Evolutionary conservation across 306 rosid genomes (phyloP).

Genomic region (Fragaria iinumae): DNA sequence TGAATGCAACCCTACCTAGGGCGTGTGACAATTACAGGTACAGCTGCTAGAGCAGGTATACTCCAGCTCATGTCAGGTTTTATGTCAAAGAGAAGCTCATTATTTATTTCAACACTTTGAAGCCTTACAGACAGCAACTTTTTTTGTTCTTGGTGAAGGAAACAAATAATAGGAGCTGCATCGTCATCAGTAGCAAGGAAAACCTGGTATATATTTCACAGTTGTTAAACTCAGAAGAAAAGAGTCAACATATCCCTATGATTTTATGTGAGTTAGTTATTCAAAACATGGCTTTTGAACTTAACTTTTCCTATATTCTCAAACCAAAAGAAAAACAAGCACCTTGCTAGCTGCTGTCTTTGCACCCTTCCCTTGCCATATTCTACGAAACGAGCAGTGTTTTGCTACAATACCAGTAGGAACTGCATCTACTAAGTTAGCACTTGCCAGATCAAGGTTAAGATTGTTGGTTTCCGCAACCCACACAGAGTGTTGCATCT

Average conservation of each 20-base stretch:
- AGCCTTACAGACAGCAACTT: conserved; percentile 76
- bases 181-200: conserved; percentile 83
- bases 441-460: conserved; percentile 49
- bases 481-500: conserved; percentile 97
- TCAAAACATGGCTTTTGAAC: background rate
- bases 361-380: conserved; percentile 99
- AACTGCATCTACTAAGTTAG: conserved; percentile 48
- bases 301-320: no score
- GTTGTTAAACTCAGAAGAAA: conserved; percentile 27
- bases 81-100: conserved; percentile 74
- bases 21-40: conserved; percentile 78
- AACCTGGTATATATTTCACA: conserved; percentile 53
- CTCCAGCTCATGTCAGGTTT: conserved; percentile 99
- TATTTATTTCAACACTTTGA: conserved; percentile 81
- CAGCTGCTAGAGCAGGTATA: conserved; percentile 80
- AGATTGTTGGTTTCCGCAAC: conserved; percentile 66
- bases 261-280: background rate
- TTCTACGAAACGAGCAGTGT: conserved; percentile 68
- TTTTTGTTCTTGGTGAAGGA: conserved; percentile 89
- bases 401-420: conserved; percentile 61
- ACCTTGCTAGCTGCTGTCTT: conserved; percentile 88
- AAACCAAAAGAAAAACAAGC: conserved; percentile 12
- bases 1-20: conserved; percentile 54
- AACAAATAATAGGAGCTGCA: conserved; percentile 79
- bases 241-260: background rate